Evolutionary conservation across 257 asterid genomes (phyloP).

Genomic region (Penstemon newberryi): DNA sequence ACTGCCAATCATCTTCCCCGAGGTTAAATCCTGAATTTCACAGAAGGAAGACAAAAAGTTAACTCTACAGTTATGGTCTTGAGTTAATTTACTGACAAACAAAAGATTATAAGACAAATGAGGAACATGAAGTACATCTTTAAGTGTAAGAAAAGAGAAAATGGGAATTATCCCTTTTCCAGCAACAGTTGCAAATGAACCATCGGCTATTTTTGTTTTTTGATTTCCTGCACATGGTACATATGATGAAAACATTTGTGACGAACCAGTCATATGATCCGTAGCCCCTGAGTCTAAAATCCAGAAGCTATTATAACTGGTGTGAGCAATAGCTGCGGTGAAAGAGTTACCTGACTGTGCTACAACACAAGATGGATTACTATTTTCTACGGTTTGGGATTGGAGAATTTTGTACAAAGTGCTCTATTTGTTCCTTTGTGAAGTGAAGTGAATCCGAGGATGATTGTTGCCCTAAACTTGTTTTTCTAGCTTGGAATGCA

Average conservation of each 20-base stretch:
- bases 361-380: not conserved
- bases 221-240: not conserved
- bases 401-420: not conserved
- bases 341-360: not conserved
- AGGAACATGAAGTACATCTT: not conserved
- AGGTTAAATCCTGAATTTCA: not conserved
- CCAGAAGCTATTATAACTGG: no score
- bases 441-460: not conserved
- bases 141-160: not conserved
- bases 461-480: not conserved
- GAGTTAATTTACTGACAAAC: not conserved
- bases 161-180: not conserved
- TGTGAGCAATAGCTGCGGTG: no score
- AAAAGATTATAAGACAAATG: not conserved
- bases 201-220: not conserved
- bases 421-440: slow-evolving; percentile 1
- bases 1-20: not conserved
- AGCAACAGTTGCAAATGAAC: not conserved
- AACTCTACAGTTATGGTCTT: not conserved
- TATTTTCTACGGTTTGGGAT: not conserved
- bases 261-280: no score
- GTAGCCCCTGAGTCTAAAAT: no score
- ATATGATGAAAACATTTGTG: not conserved
- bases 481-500: not conserved
- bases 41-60: not conserved